Evolutionary conservation across 129 eudicot genomes (phyloP), one percentile per base, ranked within the genome.

Genomic region (Tagetes erecta): DNA sequence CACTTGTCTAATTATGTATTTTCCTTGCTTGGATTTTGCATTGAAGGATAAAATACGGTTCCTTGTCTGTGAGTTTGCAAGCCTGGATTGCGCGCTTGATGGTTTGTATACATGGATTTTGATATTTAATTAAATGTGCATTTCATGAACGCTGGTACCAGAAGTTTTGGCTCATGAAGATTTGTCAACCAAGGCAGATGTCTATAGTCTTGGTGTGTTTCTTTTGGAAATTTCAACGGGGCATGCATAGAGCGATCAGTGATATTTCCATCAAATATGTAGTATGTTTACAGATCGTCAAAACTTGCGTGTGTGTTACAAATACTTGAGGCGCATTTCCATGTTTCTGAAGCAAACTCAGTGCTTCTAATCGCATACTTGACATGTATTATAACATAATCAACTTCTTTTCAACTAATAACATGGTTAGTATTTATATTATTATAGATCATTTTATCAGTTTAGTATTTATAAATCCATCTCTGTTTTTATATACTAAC

Each of bases 141-240:
- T 56, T 0, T 56, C 13, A 37, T 8, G 37, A 56, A 27, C 12
- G 1, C 34, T 20, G 65, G 52, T 0, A 0, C 0, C 75, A 0
- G 64, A 70, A 37, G 37, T 8, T 53, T 14, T 3, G 31, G 27
- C 52, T 3, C 14, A 9, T 55, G 30, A 3, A 55, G 0, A 34
- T 20, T 3, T 57, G 31, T 55, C 68, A 57, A 57, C 52, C 67
- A 72, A 72, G 42, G 33, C 40, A 40, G 76, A 72, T 56, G 76
- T 56, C 67, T 72, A 40, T 13, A 56, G 56, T 56, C 33, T 72
- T 56, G 76, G 76, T 31, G 9, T 56, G 27, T 31, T 72, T 51
- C 39, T 72, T 72, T 56, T 72, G 38, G 53, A 0, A 30, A 3
- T 2, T 35, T 34, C 42, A 58, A 27, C 11, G 3, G 30, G 68